Evolutionary conservation across 208 protist species (phyloP).

Genomic region (Balamuthia mandrillaris): DNA sequence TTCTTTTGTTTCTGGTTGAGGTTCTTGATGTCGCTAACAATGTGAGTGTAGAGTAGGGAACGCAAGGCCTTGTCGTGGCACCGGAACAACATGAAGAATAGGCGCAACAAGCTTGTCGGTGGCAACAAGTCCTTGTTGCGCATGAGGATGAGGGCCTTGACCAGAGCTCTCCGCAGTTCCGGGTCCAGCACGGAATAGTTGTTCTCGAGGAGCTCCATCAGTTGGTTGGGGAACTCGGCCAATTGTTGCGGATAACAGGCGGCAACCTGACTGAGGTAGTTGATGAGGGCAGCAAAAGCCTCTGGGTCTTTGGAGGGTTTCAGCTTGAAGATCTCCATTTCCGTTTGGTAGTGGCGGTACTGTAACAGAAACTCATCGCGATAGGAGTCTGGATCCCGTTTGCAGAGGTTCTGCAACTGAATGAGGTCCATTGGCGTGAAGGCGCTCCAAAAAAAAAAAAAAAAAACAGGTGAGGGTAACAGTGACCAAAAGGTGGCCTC

Average conservation of each 20-base stretch:
- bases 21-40: conserved; percentile 90
- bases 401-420: conserved; percentile 90
- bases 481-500: too few species aligned
- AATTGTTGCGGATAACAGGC: conserved; percentile 65
- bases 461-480: too few species aligned
- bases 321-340: conserved; percentile 80
- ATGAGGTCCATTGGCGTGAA: conserved; percentile 82
- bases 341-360: conserved; percentile 87
- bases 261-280: conserved; percentile 66
- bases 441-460: too few species aligned
- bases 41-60: conserved; percentile 73
- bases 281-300: conserved; percentile 63
- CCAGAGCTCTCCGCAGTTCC: conserved; percentile 79
- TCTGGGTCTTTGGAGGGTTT: conserved; percentile 74
- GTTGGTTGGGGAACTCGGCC: conserved; percentile 79
- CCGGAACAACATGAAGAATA: conserved; percentile 93
- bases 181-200: conserved; percentile 73
- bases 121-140: conserved; percentile 84
- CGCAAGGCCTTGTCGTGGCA: conserved; percentile 89
- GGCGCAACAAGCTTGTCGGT: conserved; percentile 78
- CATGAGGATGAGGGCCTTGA: conserved; percentile 88
- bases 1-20: conserved; percentile 87
- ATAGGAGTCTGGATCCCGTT: conserved; percentile 87
- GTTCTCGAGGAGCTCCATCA: conserved; percentile 77
- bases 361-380: conserved; percentile 90